Percentiles rank a stretch among this genome's conserved stretches.
These are phyloP conservation scores for Sonneratia alba DNA, from an alignment of 345 rosid genomes.

Conservation along the genomic window DNA sequence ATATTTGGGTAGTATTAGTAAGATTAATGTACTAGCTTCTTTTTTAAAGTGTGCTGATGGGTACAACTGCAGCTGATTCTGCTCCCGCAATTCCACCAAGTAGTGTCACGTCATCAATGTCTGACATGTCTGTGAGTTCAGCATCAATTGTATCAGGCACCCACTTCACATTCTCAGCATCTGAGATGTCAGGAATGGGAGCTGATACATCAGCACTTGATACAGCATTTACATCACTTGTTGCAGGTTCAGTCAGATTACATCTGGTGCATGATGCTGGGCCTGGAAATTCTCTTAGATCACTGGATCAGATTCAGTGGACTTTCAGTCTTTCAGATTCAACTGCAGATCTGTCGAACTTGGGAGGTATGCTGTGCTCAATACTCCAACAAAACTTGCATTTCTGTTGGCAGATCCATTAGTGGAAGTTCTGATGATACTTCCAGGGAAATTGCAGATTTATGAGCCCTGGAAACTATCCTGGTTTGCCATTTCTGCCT, in stretches of 20 bases:
- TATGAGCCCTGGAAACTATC: conserved; percentile 92
- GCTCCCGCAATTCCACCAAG: conserved; percentile 55
- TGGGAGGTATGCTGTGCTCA: conserved; percentile 60
- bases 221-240: conserved; percentile 85
- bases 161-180: conserved; percentile 72
- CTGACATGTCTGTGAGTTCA: conserved; percentile 90
- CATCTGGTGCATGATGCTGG: conserved; percentile 64
- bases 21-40: conserved; percentile 11
- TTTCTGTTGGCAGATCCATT: background rate
- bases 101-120: conserved; percentile 46
- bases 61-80: conserved; percentile 47
- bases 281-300: conserved; percentile 54
- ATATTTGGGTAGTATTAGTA: background rate
- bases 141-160: conserved; percentile 86
- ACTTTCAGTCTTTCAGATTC: conserved; percentile 89
- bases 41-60: conserved; percentile 59
- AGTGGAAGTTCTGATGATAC: conserved; percentile 6
- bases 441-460: conserved; percentile 40
- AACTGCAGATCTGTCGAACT: conserved; percentile 82
- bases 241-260: conserved; percentile 72
- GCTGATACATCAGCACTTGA: conserved; percentile 82
- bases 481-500: conserved; percentile 89
- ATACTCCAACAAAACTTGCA: background rate
- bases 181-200: conserved; percentile 90
- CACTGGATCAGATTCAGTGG: conserved; percentile 93